A percentile compares a stretch with the other conserved stretches of the same genome.
These are phyloP conservation scores for Penicillium pancosmium DNA, from an alignment of 495 filamentous ascomycete genomes.

Conservation along the genomic window DNA sequence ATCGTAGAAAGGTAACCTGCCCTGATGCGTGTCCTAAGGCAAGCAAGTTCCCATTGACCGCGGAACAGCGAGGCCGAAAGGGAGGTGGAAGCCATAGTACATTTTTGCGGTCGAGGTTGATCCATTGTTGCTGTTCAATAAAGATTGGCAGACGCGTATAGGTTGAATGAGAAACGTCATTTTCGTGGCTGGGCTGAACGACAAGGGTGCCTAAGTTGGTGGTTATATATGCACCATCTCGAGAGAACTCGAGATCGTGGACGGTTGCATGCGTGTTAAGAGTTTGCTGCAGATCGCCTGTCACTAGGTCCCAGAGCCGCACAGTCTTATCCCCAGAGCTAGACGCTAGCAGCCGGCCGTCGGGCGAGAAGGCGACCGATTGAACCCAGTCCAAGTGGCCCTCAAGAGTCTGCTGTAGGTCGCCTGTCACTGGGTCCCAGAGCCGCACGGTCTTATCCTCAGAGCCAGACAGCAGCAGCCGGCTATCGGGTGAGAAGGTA, in stretches of 20 bases:
- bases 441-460: slow-evolving; percentile 1
- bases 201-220: slow-evolving; percentile 10
- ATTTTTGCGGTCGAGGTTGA: slow-evolving; percentile 26
- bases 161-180: neutral
- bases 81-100: slow-evolving; percentile 35
- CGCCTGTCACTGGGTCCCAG: neutral
- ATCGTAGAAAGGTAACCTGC: neutral
- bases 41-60: neutral
- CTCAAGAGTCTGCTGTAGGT: slow-evolving; percentile 13
- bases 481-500: too few species aligned
- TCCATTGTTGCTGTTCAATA: slow-evolving; percentile 23
- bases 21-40: neutral
- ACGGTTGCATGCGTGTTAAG: neutral
- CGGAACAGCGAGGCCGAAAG: slow-evolving; percentile 27
- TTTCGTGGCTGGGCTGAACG: slow-evolving; percentile 10
- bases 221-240: slow-evolving; percentile 16
- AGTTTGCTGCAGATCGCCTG: slow-evolving; percentile 21
- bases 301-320: too few species aligned
- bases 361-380: slow-evolving; percentile 34
- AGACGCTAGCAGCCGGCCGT: slow-evolving; percentile 33
- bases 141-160: slow-evolving; percentile 8
- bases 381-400: slow-evolving; percentile 22
- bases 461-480: too few species aligned
- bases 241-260: slow-evolving; percentile 17
- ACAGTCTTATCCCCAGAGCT: slow-evolving; percentile 29